These are phyloP conservation scores for Kodamaea sagamina DNA, from an alignment of 805 yeast species.

Conservation along the genomic window DNA sequence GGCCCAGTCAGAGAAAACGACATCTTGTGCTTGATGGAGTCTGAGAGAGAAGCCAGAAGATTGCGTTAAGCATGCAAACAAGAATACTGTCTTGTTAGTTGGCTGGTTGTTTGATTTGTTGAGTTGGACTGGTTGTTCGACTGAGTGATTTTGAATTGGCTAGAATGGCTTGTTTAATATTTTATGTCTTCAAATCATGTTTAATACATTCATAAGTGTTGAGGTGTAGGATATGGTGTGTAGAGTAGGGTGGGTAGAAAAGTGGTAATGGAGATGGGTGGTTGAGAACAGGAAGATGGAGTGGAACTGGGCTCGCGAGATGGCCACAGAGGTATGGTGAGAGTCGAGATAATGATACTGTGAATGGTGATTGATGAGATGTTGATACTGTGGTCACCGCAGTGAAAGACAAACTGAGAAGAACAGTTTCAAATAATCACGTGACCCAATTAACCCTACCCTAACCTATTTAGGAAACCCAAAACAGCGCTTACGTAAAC, in stretches of 20 bases:
- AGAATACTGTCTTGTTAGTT: neutral
- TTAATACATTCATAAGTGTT: conserved; percentile 14
- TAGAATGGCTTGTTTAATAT: conserved; percentile 10
- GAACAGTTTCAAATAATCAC: conserved; percentile 3
- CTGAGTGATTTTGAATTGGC: conserved; percentile 1
- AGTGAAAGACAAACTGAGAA: neutral
- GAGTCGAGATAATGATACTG: too few species aligned
- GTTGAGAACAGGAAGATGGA: too few species aligned
- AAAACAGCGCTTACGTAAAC: neutral
- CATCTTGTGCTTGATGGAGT: conserved; percentile 98
- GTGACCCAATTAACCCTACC: conserved; percentile 14
- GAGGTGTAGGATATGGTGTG: neutral
- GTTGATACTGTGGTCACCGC: too few species aligned
- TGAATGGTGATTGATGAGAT: too few species aligned
- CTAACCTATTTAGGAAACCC: conserved; percentile 14
- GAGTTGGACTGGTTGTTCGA: too few species aligned
- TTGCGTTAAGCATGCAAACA: conserved; percentile 59
- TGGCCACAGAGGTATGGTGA: too few species aligned
- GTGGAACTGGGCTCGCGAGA: too few species aligned
- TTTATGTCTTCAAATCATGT: conserved; percentile 11
- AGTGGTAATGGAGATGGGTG: too few species aligned
- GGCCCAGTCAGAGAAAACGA: conserved; percentile 98
- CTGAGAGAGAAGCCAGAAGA: conserved; percentile 99
- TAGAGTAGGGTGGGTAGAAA: neutral
- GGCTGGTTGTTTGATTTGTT: too few species aligned